Evolutionary conservation across 768 basidiomycete genomes (phyloP).

Genomic region (Pulveroboletus ravenelii): DNA sequence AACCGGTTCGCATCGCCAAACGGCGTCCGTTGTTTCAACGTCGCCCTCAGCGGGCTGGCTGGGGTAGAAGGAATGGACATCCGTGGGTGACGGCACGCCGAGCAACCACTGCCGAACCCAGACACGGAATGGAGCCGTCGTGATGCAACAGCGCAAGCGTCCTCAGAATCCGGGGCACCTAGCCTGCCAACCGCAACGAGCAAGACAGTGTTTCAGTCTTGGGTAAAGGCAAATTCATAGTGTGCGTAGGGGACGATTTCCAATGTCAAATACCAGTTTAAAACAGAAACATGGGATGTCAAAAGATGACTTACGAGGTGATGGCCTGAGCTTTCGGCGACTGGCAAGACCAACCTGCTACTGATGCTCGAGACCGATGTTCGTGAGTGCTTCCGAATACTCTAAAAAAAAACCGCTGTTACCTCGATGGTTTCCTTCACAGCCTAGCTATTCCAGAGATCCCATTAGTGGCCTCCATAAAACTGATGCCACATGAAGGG

Average conservation of each 20-base stretch:
- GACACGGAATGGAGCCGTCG: slow-evolving; percentile 7
- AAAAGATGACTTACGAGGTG: slow-evolving; percentile 12
- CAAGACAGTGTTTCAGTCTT: slow-evolving; percentile 2
- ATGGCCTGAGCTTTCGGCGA: slow-evolving; percentile 2
- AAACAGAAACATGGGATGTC: background rate
- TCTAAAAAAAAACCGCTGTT: background rate
- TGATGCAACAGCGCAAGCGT: background rate
- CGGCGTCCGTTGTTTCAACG: background rate
- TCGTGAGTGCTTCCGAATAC: background rate
- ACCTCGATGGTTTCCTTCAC: slow-evolving; percentile 10
- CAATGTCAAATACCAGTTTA: background rate
- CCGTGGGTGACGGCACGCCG: slow-evolving; percentile 23
- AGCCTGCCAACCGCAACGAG: background rate
- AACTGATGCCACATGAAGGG: too few relatives aligned
- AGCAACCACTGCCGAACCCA: slow-evolving; percentile 28
- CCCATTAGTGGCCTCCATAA: background rate
- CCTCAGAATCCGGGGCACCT: slow-evolving; percentile 16
- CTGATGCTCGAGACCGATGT: background rate
- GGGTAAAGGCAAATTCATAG: slow-evolving; percentile 1
- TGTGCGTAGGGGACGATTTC: background rate
- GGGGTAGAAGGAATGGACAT: slow-evolving; percentile 10
- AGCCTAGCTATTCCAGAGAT: slow-evolving; percentile 4
- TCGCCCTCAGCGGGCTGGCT: background rate
- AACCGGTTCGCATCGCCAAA: background rate
- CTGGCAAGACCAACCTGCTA: background rate